phyloP scores from a whole-genome alignment of 2,329 filamentous ascomycete genomes.

The Cordyceps tenuipes region DNA sequence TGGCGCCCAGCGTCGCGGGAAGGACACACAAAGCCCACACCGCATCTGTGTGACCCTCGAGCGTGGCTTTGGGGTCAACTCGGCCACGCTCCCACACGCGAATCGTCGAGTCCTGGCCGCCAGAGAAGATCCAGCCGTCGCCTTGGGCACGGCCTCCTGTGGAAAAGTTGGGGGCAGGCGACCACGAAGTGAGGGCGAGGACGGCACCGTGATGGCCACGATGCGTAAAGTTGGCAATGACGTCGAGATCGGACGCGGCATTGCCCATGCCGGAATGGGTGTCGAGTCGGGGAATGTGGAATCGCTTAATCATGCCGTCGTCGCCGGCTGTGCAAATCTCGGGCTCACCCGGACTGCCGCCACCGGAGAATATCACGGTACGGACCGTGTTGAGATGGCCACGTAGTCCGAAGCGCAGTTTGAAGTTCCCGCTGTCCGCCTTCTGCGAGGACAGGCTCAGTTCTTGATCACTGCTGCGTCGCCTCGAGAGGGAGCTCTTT shows the following conservation, averaged over 20 bases:
- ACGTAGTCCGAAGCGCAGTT: conserved; percentile 82
- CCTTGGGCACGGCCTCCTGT: conserved; percentile 81
- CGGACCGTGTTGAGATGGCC: conserved; percentile 92
- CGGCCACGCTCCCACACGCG: conserved; percentile 92
- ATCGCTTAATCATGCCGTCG: conserved; percentile 91
- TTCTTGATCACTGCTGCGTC: conserved; percentile 62
- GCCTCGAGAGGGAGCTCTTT: conserved; percentile 69
- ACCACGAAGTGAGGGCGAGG: conserved; percentile 78
- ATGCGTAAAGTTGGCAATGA: conserved; percentile 90
- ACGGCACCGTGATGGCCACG: conserved; percentile 88
- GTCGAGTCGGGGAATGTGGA: conserved; percentile 84
- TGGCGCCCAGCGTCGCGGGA: conserved; percentile 68
- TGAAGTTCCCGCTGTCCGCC: conserved; percentile 70
- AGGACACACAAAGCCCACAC: conserved; percentile 94
- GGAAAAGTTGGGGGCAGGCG: conserved; percentile 77
- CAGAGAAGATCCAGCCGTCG: conserved; percentile 98
- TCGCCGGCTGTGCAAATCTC: conserved; percentile 96
- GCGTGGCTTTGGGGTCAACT: conserved; percentile 88
- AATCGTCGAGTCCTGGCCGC: conserved; percentile 86
- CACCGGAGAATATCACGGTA: conserved; percentile 92
- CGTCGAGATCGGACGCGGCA: conserved; percentile 72
- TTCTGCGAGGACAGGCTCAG: conserved; percentile 47
- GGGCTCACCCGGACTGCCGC: conserved; percentile 88
- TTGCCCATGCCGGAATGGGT: conserved; percentile 37
- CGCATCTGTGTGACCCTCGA: conserved; percentile 90